Evolutionary conservation across 768 basidiomycete species (phyloP).

Genomic region (Trametes cubensis): DNA sequence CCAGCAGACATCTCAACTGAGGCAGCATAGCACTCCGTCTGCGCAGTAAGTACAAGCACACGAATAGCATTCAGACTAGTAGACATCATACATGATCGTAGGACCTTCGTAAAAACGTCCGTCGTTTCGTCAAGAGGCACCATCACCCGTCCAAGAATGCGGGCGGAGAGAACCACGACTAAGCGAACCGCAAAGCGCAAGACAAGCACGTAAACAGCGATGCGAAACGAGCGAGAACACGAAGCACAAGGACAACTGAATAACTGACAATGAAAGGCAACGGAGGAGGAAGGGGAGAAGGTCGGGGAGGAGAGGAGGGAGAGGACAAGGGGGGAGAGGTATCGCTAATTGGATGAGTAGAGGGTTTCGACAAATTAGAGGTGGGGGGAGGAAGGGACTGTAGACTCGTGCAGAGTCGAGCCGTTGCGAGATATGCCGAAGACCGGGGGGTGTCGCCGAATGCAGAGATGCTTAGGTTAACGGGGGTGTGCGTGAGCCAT

Average conservation of each 20-base stretch:
- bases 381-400: no score
- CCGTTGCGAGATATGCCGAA: slow-evolving; percentile 14
- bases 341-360: no score
- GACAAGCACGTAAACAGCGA: slow-evolving; percentile 3
- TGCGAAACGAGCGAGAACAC: background rate
- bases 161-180: background rate
- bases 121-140: background rate
- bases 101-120: slow-evolving; percentile 14
- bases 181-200: slow-evolving; percentile 9
- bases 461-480: background rate
- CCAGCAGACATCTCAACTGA: no score
- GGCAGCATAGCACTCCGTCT: no score
- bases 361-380: no score
- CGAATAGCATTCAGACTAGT: background rate
- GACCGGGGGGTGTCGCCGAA: slow-evolving; percentile 18
- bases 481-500: slow-evolving; percentile 9
- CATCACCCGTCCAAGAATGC: background rate
- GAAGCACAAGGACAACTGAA: background rate
- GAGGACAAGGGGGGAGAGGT: no score
- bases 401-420: slow-evolving; percentile 1
- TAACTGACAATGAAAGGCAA: background rate
- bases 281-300: no score
- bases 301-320: no score
- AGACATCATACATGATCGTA: slow-evolving; percentile 16
- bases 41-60: background rate